Evolutionary conservation across 768 basidiomycete genomes (phyloP), one percentile per base, ranked within the genome.

Genomic region (Gloeostereum incarnatum): DNA sequence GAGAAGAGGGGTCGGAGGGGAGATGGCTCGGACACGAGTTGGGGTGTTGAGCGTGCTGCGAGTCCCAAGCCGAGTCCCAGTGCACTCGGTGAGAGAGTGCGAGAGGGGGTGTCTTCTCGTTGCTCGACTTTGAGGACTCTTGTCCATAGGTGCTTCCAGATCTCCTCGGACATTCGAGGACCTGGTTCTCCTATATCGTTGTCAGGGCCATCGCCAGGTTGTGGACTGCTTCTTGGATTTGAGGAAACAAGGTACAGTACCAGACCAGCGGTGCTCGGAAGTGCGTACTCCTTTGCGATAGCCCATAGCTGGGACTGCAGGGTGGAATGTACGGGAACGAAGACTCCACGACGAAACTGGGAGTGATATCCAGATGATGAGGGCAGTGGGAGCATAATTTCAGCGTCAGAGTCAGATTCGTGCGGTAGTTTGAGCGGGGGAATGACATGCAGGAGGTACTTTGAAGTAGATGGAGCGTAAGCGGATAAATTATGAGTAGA

Each of bases 241-340:
- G n/a, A n/a, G 32, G 36, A 18, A 8, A 87, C 72, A 32, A 97
- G 75, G 57, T 92, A 97, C 2, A 97, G 67, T 30, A 87, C 66
- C 33, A 97, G 60, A 4, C 93, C 93, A 10, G 73, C 59, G 0
- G 86, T 88, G 47, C 82, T 89, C 1, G 93, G 93, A 13, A 98
- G 65, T 2, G 87, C 86, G 51, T 92, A 98, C 59, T 97, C 93
- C 58, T 81, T 81, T 10, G 93, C 91, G 36, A 98, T 96, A 5
- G 89, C 85, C 16, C 68, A 66, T 7, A 96, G 62, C 54, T 96
- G 93, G 1, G 79, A 72, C 29, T 88, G 81, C 1, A 98, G 62
- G 0, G 82, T 88, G 4, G 91, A 68, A 53, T 92, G 77, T 0
- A 98, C 68, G 0, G 92, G 83, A 3, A 97, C 74, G 9, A 98